A percentile compares a stretch with the other conserved stretches of the same genome.
Evolutionary conservation across 176 grass and related monocot genomes (phyloP).

Genomic region (Tillandsia leiboldiana): DNA sequence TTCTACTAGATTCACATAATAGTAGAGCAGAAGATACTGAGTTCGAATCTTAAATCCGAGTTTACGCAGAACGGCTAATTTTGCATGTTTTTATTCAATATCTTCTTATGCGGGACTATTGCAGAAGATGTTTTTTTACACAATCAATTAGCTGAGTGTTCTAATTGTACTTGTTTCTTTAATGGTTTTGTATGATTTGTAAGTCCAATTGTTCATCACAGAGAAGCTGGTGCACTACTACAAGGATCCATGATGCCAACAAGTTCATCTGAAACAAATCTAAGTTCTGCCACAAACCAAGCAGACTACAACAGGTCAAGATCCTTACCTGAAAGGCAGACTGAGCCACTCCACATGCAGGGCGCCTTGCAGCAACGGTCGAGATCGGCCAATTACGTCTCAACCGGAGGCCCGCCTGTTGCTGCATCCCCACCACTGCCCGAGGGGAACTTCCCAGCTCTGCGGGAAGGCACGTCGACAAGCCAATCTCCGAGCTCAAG

Average conservation of each 20-base stretch:
- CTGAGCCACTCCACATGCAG: conserved; percentile 11
- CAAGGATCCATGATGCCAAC: conserved; percentile 16
- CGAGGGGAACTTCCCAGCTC: not conserved
- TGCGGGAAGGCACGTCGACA: not conserved
- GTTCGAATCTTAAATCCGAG: too few relatives aligned
- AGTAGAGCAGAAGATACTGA: not conserved
- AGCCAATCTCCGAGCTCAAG: not conserved
- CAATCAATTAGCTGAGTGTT: too few relatives aligned
- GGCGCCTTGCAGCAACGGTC: not conserved
- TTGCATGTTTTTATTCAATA: too few relatives aligned
- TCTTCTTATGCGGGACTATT: too few relatives aligned
- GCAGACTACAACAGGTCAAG: conserved; percentile 22
- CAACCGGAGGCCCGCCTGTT: not conserved
- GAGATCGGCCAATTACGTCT: not conserved
- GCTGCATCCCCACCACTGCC: too few relatives aligned
- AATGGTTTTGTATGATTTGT: too few relatives aligned
- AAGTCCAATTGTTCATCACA: not conserved
- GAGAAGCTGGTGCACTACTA: conserved; percentile 20
- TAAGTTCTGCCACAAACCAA: conserved; percentile 20
- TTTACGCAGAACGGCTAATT: too few relatives aligned
- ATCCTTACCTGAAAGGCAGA: conserved; percentile 7
- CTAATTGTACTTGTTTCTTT: too few relatives aligned
- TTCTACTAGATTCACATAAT: not conserved
- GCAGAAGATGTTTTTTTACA: too few relatives aligned
- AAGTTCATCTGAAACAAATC: conserved; percentile 28